These are phyloP conservation scores for Tagetes patula DNA, from an alignment of 129 eudicot species.

Conservation along the genomic window DNA sequence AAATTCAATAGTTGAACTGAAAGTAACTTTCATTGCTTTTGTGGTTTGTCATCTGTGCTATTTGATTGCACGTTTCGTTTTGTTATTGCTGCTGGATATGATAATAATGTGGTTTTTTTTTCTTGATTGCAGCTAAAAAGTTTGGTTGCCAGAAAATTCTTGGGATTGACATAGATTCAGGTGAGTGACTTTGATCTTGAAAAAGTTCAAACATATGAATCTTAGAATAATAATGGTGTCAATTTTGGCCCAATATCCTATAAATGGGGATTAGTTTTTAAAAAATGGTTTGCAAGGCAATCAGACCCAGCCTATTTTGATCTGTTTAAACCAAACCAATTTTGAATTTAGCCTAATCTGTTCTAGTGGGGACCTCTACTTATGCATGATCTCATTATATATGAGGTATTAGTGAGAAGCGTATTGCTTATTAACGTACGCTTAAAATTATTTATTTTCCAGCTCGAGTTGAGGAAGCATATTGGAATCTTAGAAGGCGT, in stretches of 20 bases:
- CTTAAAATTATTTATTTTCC: slow-evolving; percentile 27
- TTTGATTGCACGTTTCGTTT: neutral
- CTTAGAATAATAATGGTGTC: no score
- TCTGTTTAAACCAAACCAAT: neutral
- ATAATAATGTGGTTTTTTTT: slow-evolving; percentile 12
- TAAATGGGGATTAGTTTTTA: no score
- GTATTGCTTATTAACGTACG: neutral
- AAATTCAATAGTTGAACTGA: neutral
- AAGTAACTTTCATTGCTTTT: neutral
- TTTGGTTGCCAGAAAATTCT: slow-evolving; percentile 76
- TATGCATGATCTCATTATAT: neutral
- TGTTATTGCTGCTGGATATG: neutral
- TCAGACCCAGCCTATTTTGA: neutral
- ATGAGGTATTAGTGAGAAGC: neutral
- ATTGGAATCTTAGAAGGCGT: slow-evolving; percentile 63
- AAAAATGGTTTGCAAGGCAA: no score
- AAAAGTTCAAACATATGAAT: neutral
- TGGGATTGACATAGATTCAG: slow-evolving; percentile 88
- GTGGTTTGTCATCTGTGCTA: no score
- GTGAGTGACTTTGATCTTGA: slow-evolving; percentile 36
- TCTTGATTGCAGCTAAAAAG: slow-evolving; percentile 63
- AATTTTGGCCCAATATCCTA: no score
- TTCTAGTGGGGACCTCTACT: neutral
- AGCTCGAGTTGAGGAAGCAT: slow-evolving; percentile 78
- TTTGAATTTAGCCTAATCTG: neutral